Evolutionary conservation across 2,329 filamentous ascomycete genomes (phyloP), one percentile per base, ranked within the genome.

Genomic region (Pyrenochaeta sp.): DNA sequence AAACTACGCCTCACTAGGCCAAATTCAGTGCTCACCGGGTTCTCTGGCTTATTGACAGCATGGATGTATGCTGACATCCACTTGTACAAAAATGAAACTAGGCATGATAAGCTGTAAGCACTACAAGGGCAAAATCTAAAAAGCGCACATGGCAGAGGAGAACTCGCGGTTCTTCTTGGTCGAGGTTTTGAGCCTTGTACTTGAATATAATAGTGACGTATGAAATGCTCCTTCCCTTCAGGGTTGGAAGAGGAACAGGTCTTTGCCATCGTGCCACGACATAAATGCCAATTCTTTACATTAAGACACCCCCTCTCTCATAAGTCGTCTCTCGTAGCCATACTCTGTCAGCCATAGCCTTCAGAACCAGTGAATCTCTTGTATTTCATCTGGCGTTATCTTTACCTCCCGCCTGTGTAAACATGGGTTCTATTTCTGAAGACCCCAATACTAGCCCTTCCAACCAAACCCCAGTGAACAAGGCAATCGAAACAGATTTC

Each of bases 401-500:
- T 11, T 20, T 31, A 21, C 10, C 17, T 17, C 10, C 18, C 4
- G 9, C 18, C 31, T 18, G 10, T 18, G 30, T 21, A 39, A 43
- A 17, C 18, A 44, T 44, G 40, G 39, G 39, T 21, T 50, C 49
- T 27, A 45, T 44, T 3, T 10, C 7, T n/a, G 4, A 31, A 20
- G 3, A 12, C 14, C 14, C 30, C n/a, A 21, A 40, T n/a, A 21
- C 37, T 23, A 12, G 3, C 18, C 12, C 18, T 18, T 10, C 37
- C 17, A 9, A 9, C 18, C 17, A 12, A 41, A 41, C 37, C 31
- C 15, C 15, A 14, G 37, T 20, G 7, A 29, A 29, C 20, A 35
- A 31, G 3, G 40, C 36, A 32, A 48, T 79, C 32, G 67, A 78
- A 44, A 81, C 78, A 0, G 80, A 84, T 48, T 73, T 81, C 36